Evolutionary conservation across 1,284 basidiomycete genomes (phyloP).

Genomic region (Pholiota adiposa): DNA sequence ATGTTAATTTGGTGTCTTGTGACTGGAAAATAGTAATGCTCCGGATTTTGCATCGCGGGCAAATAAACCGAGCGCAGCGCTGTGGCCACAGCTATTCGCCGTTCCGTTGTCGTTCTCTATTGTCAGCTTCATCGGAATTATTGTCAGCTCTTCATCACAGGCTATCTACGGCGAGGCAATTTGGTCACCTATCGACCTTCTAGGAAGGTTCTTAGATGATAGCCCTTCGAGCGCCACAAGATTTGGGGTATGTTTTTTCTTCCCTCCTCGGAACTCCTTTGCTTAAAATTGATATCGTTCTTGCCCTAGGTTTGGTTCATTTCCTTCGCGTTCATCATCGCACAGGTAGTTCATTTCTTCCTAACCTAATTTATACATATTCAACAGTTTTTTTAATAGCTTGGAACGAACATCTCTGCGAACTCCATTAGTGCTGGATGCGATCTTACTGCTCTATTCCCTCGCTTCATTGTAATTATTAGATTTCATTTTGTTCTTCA

Average conservation of each 20-base stretch:
- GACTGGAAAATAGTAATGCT: conserved; percentile 55
- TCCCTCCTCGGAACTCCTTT: not conserved
- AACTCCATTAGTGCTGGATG: conserved; percentile 88
- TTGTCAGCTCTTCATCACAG: conserved; percentile 80
- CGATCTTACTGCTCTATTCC: conserved; percentile 81
- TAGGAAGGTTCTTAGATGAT: conserved; percentile 70
- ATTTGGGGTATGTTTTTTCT: conserved; percentile 53
- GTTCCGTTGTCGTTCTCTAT: conserved; percentile 79
- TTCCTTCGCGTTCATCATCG: conserved; percentile 73
- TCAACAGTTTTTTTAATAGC: conserved; percentile 12
- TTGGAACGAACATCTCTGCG: conserved; percentile 80
- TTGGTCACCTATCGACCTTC: conserved; percentile 81
- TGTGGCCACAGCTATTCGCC: conserved; percentile 74
- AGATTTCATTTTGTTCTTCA: conserved; percentile 1
- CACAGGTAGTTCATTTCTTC: conserved; percentile 47
- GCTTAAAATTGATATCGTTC: not conserved
- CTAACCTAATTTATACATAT: not conserved
- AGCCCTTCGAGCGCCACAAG: conserved; percentile 66
- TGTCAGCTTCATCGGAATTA: conserved; percentile 84
- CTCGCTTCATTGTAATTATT: conserved; percentile 71
- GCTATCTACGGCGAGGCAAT: conserved; percentile 79
- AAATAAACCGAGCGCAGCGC: conserved; percentile 64
- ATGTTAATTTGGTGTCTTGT: conserved; percentile 6
- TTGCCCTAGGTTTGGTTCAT: conserved; percentile 69
- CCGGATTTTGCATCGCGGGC: conserved; percentile 83